These are phyloP conservation scores for Peterozyma xylosa DNA, from an alignment of 805 yeast genomes.

Conservation along the genomic window DNA sequence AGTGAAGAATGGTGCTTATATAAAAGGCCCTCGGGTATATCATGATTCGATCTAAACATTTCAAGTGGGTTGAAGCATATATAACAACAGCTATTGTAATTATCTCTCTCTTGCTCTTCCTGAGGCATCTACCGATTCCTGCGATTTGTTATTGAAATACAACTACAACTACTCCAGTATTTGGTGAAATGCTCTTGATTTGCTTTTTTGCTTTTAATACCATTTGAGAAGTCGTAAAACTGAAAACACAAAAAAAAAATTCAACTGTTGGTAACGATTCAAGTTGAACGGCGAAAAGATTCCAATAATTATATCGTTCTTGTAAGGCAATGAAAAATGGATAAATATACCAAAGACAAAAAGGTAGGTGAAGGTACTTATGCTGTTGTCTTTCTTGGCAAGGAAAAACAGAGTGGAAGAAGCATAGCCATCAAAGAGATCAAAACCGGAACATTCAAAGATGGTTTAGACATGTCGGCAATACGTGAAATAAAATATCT, in stretches of 20 bases:
- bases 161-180: background rate
- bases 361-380: slow-evolving; percentile 99
- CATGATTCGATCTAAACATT: background rate
- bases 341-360: slow-evolving; percentile 42
- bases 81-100: too few species aligned
- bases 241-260: too few species aligned
- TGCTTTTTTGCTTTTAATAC: background rate
- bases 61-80: background rate
- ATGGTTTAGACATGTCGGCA: slow-evolving; percentile 97
- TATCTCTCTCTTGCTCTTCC: background rate
- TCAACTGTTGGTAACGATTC: background rate
- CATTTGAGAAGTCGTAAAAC: too few species aligned
- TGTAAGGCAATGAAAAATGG: too few species aligned
- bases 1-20: slow-evolving; percentile 22
- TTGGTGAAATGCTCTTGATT: background rate
- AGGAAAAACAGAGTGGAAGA: slow-evolving; percentile 44
- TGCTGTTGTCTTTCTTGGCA: slow-evolving; percentile 91
- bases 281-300: background rate
- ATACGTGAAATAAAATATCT: slow-evolving; percentile 85
- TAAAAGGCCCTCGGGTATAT: slow-evolving; percentile 6
- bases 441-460: slow-evolving; percentile 89
- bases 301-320: too few species aligned
- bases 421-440: slow-evolving; percentile 91
- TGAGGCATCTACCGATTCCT: too few species aligned
- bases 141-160: background rate